Base-by-base conservation (phyloP, 2,329 filamentous ascomycete species). In the Allantophomopsis cytisporea region DNA sequence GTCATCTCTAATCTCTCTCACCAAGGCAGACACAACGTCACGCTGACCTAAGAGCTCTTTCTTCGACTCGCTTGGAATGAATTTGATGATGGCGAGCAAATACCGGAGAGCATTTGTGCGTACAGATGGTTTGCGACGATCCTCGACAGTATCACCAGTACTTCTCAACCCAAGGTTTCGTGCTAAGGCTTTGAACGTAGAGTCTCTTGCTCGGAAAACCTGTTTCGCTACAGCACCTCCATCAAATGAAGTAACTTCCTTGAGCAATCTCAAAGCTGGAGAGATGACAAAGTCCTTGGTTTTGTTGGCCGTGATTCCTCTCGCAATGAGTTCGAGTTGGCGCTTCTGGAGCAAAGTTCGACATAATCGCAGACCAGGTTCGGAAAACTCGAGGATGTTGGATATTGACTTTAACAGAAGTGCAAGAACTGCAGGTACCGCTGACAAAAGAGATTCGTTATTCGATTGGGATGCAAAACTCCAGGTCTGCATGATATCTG, bases 401-500 rank as follows among this genome's bases (percentile, higher is more conserved):
- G 87, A 88, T 36, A 93, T 68, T 16, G 83, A 74, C 58, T 81
- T 86, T 30, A 96, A 65, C 35, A 96, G 71, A 15, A 94, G 69
- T 2, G 85, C 84, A 21, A 98, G 63, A 7, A 87, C 79, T 1
- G 89, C 83, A 2, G 83, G 78, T 3, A 91, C 76, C 7, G 84
- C 75, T 1, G 87, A 89, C 54, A 91, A 71, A 43, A 95, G 65
- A 40, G 77, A 73, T 42, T 94, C 87, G 49, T 88, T 82, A 54
- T 84, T 85, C 47, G 76, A 76, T 55, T 84, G 79, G 21, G 77
- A 76, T 4, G 83, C 87, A 62, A 83, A 87, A 36, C 76, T 78
- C 89, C 89, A 96, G 43, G 79, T 86, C 50, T 93, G 83, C 61
- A 93, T 83, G 31, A 96, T 63, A 50, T 94, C 85, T 2, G 71